Percentiles rank a stretch among this genome's conserved stretches.
These are phyloP conservation scores for Nasturtium officinale DNA, from an alignment of 345 rosid species.

Conservation along the genomic window DNA sequence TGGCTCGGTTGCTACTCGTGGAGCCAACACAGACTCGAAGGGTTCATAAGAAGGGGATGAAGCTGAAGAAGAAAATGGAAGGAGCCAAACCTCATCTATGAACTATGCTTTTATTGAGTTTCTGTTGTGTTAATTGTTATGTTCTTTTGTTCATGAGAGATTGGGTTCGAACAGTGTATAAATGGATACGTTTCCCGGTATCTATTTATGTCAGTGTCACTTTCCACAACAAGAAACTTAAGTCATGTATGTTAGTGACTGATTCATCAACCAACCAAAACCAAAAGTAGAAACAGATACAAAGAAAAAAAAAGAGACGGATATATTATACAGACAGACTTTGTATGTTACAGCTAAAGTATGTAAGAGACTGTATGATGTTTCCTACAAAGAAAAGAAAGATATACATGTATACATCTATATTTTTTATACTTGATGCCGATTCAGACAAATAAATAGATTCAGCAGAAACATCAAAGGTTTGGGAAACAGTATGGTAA, in stretches of 20 bases:
- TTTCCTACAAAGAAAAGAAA: neutral
- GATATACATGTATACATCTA: conserved; percentile 22
- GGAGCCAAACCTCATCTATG: neutral
- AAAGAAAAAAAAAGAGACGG: neutral
- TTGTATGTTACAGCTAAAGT: conserved; percentile 30
- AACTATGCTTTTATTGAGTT: conserved; percentile 17
- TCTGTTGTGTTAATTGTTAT: conserved; percentile 10
- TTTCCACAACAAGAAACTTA: neutral
- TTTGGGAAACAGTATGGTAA: conserved; percentile 15
- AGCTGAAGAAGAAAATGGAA: conserved; percentile 48
- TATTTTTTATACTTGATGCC: conserved; percentile 28
- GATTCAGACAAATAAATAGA: conserved; percentile 41
- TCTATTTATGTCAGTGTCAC: neutral
- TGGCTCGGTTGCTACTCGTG: conserved; percentile 73
- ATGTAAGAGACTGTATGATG: conserved; percentile 19
- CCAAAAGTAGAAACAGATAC: neutral
- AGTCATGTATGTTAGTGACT: neutral
- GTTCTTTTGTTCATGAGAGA: neutral
- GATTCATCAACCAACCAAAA: neutral
- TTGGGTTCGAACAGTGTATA: conserved; percentile 32
- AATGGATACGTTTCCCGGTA: neutral
- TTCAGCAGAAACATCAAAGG: conserved; percentile 41
- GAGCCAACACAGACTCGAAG: conserved; percentile 43
- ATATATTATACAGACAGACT: conserved; percentile 32
- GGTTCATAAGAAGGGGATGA: conserved; percentile 42